Percentiles rank a stretch among this genome's conserved stretches.
Evolutionary conservation across 805 yeast genomes (phyloP).

Genomic region (Suhomyces kilbournensis): DNA sequence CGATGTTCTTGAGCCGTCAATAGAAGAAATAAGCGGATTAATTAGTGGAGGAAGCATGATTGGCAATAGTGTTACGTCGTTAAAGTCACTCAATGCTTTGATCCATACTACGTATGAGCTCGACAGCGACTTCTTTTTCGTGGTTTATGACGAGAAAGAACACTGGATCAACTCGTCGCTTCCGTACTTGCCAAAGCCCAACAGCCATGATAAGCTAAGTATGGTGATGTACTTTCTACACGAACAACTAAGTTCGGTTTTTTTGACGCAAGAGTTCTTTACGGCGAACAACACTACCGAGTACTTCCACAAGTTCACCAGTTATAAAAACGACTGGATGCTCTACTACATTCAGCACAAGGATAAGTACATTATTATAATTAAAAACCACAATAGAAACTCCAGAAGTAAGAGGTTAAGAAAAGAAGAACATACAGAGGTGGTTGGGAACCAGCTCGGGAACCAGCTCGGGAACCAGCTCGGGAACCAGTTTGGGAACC

Average conservation of each 20-base stretch:
- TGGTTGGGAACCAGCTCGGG: conserved; percentile 27
- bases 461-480: conserved; percentile 21
- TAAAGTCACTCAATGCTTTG: conserved; percentile 21
- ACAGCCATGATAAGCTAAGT: not conserved
- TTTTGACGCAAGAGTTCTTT: conserved; percentile 26
- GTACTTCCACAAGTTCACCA: conserved; percentile 40
- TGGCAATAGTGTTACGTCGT: conserved; percentile 28
- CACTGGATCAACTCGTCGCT: conserved; percentile 32
- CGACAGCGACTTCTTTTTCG: conserved; percentile 37
- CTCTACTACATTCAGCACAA: conserved; percentile 34
- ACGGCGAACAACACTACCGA: conserved; percentile 22
- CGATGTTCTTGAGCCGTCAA: conserved; percentile 16
- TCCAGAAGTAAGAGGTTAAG: conserved; percentile 10
- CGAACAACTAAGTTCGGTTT: conserved; percentile 34
- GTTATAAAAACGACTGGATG: conserved; percentile 40
- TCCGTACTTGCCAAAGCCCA: conserved; percentile 29
- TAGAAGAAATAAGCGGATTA: conserved; percentile 20
- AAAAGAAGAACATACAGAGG: conserved; percentile 4
- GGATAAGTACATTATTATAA: conserved; percentile 30
- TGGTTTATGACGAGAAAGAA: conserved; percentile 27
- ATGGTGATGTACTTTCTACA: conserved; percentile 36
- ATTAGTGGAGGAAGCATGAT: conserved; percentile 17
- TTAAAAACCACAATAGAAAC: conserved; percentile 31
- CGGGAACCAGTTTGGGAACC: conserved; percentile 20
- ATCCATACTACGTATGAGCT: conserved; percentile 9